Evolutionary conservation across 2,329 filamentous ascomycete species (phyloP).

Genomic region (Rhynchosporium agropyri): DNA sequence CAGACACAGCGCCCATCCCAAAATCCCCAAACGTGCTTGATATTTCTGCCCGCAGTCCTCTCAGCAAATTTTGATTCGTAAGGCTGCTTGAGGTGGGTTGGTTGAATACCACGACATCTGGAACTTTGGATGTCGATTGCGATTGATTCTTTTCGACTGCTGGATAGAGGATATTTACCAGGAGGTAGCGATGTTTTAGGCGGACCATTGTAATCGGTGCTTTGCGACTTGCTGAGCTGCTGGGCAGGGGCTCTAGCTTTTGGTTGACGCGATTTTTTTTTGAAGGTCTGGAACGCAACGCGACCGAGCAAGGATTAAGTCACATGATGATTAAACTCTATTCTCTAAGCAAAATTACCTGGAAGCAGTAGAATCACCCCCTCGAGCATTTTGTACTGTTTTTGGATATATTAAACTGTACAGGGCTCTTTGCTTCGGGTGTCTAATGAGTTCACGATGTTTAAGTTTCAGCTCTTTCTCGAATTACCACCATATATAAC

Average conservation of each 20-base stretch:
- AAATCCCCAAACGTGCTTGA: slow-evolving; percentile 83
- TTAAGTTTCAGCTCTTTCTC: too few species aligned
- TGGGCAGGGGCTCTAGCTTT: neutral
- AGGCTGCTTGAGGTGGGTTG: slow-evolving; percentile 76
- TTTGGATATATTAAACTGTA: too few species aligned
- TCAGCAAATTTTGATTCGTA: slow-evolving; percentile 65
- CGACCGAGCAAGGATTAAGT: too few species aligned
- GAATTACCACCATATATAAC: too few species aligned
- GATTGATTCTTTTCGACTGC: slow-evolving; percentile 44
- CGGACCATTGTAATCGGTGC: slow-evolving; percentile 71
- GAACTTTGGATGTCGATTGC: slow-evolving; percentile 45
- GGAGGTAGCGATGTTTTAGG: slow-evolving; percentile 91
- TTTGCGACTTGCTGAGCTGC: neutral
- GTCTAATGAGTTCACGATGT: too few species aligned
- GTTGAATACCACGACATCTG: slow-evolving; percentile 72
- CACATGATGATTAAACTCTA: too few species aligned
- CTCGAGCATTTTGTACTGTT: too few species aligned
- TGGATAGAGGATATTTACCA: slow-evolving; percentile 93
- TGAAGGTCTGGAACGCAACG: too few species aligned
- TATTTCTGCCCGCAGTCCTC: slow-evolving; percentile 71
- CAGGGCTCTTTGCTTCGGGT: too few species aligned
- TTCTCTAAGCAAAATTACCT: too few species aligned
- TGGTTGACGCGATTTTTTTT: slow-evolving; percentile 27
- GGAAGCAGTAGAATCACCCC: too few species aligned
- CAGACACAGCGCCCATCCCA: slow-evolving; percentile 74